Base-by-base conservation (phyloP, 176 grass and related monocot species). In the Oryza nivara region DNA sequence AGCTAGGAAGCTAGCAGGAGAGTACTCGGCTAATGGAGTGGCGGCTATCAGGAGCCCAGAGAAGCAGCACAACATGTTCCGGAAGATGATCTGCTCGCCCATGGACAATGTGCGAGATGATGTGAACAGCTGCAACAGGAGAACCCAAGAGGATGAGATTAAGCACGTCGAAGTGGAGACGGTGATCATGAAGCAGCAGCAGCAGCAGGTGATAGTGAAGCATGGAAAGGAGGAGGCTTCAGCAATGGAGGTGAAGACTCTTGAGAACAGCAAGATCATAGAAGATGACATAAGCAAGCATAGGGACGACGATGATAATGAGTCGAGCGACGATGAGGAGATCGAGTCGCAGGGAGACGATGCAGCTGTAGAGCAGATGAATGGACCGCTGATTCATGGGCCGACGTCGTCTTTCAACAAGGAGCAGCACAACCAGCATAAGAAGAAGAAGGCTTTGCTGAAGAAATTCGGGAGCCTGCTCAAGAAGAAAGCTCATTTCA, bases 401-500 rank as follows among this genome's bases (percentile, higher is more conserved):
- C 70, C 71, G 7, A 88, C 65, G 3, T 92, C 90, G 3, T 89
- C 91, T 41, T 88, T 88, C 80, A 92, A 87, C 74, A 54, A 64
- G 45, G 63, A 86, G 15, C 87, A 95, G 68, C 88, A 80, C 38
- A 47, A 52, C 67, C 87, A 98, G 49, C 85, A 98, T 6, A 98
- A 93, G 88, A 98, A 95, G 77, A 98, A 98, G 89, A 90, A 85
- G 87, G 86, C 93, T 36, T 73, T 98, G 80, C 91, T 95, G 49
- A 95, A 85, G 74, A 98, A 95, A 75, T 95, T 98, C 46, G 88
- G 96, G 76, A 98, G 82, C 88, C 78, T 98, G 5, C 89, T 98
- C 58, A 98, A 89, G 86, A 98, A 98, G 88, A 98, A 93, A 88
- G 80, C 86, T 79, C 88, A 95, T 73, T 88, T 83, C 88, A 89